Evolutionary conservation across 78 protist species (phyloP), one percentile per base, ranked within the genome.

Genomic region (Andalucia godoyi): DNA sequence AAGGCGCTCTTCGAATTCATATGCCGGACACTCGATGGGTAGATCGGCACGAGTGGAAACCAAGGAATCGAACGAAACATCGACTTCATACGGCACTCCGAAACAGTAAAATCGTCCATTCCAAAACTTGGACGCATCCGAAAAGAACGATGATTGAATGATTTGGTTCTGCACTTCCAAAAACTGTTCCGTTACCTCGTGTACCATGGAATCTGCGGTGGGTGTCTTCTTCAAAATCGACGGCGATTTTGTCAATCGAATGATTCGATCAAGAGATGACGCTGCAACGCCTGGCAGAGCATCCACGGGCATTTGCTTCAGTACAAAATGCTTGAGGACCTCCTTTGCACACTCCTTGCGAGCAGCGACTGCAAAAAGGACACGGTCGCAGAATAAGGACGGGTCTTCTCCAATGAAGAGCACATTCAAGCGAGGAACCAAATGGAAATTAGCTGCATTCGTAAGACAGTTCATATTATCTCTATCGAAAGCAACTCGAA

Each of bases 271-370:
- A 45, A 53, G 13, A 30, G 9, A 65, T 42, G 17, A 66, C 10
- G 10, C 38, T 17, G 27, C 45, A 25, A 78, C 21, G 25, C 34
- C 46, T 33, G 69, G 32, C 25, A 82, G 1, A 32, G 61, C 88
- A 15, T 79, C 93, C 12, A 23, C n/a, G 21, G 93, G 93, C 93
- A 87, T 87, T 33, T 50, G 23, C 52, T 82, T 84, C 32, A 83
- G 5, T 57, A 1, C 75, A 42, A 81, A 50, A 39, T 57, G 2
- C 66, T 71, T 74, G 23, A 18, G 50, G 46, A 66, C 9, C 46
- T 2, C 27, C 21, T 38, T 37, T 43, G 2, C 40, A 0, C 71
- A 61, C 6, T 34, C 15, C 7, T 2, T 21, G 27, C 88, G 66
- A 4, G 1, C 2, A 2, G 2, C 1, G 68, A 50, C 49, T 1